Evolutionary conservation across 2,329 filamentous ascomycete species (phyloP), one percentile per base, ranked within the genome.

Genomic region (Xylariaceae sp.): DNA sequence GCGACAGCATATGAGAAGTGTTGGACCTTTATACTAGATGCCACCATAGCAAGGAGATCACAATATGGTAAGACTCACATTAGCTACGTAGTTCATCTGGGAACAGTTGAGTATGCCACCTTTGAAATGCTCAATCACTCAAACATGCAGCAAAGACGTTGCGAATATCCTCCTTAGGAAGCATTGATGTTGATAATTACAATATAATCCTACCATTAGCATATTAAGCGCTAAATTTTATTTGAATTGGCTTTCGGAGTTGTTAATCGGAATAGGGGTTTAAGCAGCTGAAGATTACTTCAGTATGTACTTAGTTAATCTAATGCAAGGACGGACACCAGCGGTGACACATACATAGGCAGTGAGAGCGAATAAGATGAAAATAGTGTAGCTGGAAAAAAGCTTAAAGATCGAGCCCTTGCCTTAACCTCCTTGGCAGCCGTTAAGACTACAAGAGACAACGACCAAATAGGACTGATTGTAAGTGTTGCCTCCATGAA

Each of bases 341-440:
- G n/a, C n/a, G n/a, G n/a, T n/a, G n/a, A n/a, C n/a, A n/a, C n/a
- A n/a, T n/a, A n/a, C n/a, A n/a, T 26, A 9, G 23, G 4, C 4
- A 26, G 23, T 9, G 23, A 26, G 9, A 26, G 9, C 23, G 9
- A 26, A 9, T 4, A 26, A 26, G 23, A 26, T 26, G 23, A 26
- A 26, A 26, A 26, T 26, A 26, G 23, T n/a, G n/a, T 9, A 26
- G 23, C 23, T 26, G 23, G 4, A 26, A 26, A 29, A 52, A 26
- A 45, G 20, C 23, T 18, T 50, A 43, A 51, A 57, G 44, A 50
- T 57, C 40, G 48, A 48, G 42, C 47, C n/a, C 40, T 50, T 20
- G 48, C 40, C 41, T 48, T 57, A 54, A 48, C 37, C 48, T 20
- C 20, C 32, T 12, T 44, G 20, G 29, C 19, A 40, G 20, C 49